These are phyloP conservation scores for Suillus subluteus DNA, from an alignment of 768 basidiomycete species.

Conservation along the genomic window DNA sequence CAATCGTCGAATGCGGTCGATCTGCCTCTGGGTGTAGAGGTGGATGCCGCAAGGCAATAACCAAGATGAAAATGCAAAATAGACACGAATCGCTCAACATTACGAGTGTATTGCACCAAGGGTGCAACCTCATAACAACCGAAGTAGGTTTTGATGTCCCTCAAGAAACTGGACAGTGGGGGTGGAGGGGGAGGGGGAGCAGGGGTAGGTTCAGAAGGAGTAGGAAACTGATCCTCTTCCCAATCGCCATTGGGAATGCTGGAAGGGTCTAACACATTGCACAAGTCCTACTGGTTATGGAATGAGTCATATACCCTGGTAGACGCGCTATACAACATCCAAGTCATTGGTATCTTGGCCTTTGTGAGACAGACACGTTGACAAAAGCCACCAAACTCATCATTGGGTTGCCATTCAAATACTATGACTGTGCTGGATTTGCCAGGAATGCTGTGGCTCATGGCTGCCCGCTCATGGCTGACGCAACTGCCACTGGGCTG, in stretches of 20 bases:
- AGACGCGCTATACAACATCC: background rate
- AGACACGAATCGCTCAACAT: background rate
- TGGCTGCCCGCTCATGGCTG: background rate
- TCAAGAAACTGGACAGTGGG: background rate
- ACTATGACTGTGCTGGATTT: background rate
- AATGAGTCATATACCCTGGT: conserved; percentile 5
- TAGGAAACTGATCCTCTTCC: conserved; percentile 1
- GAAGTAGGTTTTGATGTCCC: background rate
- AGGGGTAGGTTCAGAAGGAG: background rate
- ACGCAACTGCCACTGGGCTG: background rate
- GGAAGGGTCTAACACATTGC: background rate
- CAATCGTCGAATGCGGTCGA: background rate
- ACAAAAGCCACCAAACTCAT: background rate
- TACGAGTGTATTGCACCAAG: background rate
- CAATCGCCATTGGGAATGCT: background rate
- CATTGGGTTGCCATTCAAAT: conserved; percentile 1
- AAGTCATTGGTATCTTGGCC: background rate
- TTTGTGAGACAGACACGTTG: background rate
- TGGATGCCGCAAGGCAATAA: background rate
- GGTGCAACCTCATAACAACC: background rate
- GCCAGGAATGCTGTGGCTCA: background rate
- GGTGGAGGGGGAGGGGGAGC: background rate
- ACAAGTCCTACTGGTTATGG: conserved; percentile 4
- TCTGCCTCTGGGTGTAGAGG: background rate
- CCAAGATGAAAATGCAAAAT: background rate